phyloP scores from a whole-genome alignment of 495 filamentous ascomycete species.

The Podospora anserina region DNA sequence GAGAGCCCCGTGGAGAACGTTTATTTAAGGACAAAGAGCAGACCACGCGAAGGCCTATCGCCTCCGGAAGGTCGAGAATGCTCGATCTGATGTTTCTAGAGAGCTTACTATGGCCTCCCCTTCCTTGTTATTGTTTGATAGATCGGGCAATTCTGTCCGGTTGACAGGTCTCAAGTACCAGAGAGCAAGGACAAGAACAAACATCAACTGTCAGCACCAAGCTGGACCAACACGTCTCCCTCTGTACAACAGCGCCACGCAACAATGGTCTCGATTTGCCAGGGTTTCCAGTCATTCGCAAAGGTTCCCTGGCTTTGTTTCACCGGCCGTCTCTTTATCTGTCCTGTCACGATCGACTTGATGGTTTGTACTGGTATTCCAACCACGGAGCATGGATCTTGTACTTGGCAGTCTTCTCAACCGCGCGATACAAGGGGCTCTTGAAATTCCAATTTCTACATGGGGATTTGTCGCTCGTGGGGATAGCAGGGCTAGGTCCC shows the following conservation, averaged over 20 bases:
- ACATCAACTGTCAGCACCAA: not conserved
- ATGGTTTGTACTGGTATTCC: not conserved
- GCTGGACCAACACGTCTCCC: not conserved
- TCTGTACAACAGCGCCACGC: not conserved
- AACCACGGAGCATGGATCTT: not conserved
- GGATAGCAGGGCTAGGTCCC: not conserved
- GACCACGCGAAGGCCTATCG: not conserved
- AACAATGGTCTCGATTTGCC: not conserved
- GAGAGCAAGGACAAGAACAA: not conserved
- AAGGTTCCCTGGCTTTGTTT: not conserved
- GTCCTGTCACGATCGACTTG: not conserved
- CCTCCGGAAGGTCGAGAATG: not conserved
- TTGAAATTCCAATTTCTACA: not conserved
- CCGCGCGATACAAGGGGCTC: not conserved
- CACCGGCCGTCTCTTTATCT: not conserved
- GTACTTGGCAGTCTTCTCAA: not conserved
- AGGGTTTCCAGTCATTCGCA: not conserved
- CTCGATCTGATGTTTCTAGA: not conserved
- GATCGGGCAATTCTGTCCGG: not conserved
- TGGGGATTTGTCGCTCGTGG: not conserved
- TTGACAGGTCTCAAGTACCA: not conserved
- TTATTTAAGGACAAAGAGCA: not conserved
- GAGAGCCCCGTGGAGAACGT: not conserved
- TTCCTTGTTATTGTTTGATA: not conserved
- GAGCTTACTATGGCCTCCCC: not conserved